These are phyloP conservation scores for Penicillium sp. DNA, from an alignment of 2,329 filamentous ascomycete species.

Conservation along the genomic window DNA sequence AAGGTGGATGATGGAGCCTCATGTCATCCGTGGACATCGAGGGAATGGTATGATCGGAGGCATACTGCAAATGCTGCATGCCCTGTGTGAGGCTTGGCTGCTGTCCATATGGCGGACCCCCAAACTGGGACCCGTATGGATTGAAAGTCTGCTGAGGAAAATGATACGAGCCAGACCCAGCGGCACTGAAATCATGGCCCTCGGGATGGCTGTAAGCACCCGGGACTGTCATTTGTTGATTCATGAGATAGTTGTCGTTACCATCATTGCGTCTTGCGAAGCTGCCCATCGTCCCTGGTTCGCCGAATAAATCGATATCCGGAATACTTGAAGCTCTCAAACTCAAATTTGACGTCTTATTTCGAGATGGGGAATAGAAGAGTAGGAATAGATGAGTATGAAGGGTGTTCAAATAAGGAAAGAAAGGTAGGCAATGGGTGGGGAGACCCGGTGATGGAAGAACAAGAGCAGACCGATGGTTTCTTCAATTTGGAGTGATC, in stretches of 20 bases:
- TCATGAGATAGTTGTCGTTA: slow-evolving; percentile 39
- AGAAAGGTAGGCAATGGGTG: not conserved
- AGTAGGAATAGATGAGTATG: not conserved
- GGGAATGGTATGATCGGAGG: slow-evolving; percentile 36
- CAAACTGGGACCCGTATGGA: slow-evolving; percentile 43
- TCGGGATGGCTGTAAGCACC: slow-evolving; percentile 37
- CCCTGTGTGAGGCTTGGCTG: slow-evolving; percentile 34
- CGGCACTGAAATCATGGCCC: slow-evolving; percentile 34
- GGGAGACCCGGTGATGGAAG: not conserved
- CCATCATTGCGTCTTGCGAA: slow-evolving; percentile 46
- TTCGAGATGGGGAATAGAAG: not conserved
- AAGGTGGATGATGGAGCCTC: slow-evolving; percentile 36
- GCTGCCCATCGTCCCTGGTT: slow-evolving; percentile 40
- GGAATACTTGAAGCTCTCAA: not conserved
- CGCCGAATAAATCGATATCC: not conserved
- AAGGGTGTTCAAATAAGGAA: not conserved
- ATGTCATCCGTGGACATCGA: slow-evolving; percentile 38
- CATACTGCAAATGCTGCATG: slow-evolving; percentile 38
- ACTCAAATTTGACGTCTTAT: slow-evolving; percentile 27
- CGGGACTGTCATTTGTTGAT: slow-evolving; percentile 38
- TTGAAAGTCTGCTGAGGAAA: slow-evolving; percentile 40
- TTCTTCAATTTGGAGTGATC: not conserved
- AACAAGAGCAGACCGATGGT: not conserved
- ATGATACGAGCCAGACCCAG: slow-evolving; percentile 36
- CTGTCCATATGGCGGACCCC: slow-evolving; percentile 38